These are phyloP conservation scores for Bremia lactucae DNA, from an alignment of 352 stramenopile genomes.

Conservation along the genomic window DNA sequence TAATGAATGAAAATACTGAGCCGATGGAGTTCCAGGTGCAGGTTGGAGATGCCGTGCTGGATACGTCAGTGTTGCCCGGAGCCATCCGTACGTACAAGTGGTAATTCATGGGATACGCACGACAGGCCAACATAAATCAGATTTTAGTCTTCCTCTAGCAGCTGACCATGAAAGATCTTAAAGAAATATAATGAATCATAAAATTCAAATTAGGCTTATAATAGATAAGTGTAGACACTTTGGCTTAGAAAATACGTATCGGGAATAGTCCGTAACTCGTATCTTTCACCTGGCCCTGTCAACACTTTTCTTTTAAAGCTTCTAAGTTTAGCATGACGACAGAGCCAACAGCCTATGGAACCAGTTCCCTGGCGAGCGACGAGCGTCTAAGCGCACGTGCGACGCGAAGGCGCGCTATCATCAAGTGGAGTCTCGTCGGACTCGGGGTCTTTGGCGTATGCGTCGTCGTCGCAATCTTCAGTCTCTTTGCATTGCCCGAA, in stretches of 20 bases:
- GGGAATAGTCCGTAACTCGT: too few relatives aligned
- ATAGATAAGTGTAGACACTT: too few relatives aligned
- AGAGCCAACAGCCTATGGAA: slow-evolving; percentile 39
- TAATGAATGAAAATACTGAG: slow-evolving; percentile 81
- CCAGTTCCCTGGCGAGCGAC: slow-evolving; percentile 22
- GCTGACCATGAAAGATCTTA: too few relatives aligned
- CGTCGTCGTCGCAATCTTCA: slow-evolving; percentile 8
- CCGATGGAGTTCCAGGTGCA: slow-evolving; percentile 52
- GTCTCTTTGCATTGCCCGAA: slow-evolving; percentile 3
- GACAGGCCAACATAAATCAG: too few relatives aligned
- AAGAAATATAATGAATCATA: too few relatives aligned
- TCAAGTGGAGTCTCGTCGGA: slow-evolving; percentile 21
- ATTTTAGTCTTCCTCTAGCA: too few relatives aligned
- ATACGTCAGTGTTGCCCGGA: slow-evolving; percentile 39
- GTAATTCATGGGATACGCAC: too few relatives aligned
- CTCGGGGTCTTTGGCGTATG: slow-evolving; percentile 5
- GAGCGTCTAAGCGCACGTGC: slow-evolving; percentile 13
- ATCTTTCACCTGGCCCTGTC: too few relatives aligned
- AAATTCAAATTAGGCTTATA: too few relatives aligned
- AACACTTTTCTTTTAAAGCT: too few relatives aligned
- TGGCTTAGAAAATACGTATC: too few relatives aligned
- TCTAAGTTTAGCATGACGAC: too few relatives aligned
- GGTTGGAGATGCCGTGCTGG: slow-evolving; percentile 28
- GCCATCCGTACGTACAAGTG: slow-evolving; percentile 71
- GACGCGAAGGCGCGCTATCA: slow-evolving; percentile 2